These are phyloP conservation scores for Amylocystis lapponica DNA, from an alignment of 768 basidiomycete species.

Conservation along the genomic window DNA sequence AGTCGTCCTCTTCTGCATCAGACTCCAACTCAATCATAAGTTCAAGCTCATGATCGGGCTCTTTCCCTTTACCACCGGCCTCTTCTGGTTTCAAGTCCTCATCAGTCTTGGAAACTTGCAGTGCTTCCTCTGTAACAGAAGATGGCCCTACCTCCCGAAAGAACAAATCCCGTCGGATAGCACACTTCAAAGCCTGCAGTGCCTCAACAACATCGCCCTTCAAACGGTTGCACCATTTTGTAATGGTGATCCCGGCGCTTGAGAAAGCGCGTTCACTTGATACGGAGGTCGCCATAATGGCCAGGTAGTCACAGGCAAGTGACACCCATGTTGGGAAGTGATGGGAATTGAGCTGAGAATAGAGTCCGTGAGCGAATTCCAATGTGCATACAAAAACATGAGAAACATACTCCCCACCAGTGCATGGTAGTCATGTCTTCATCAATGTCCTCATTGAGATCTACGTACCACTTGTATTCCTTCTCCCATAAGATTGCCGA, in stretches of 20 bases:
- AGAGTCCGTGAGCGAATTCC: not conserved
- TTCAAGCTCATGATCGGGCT: too few species aligned
- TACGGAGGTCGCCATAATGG: constrained; percentile 24
- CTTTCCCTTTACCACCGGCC: too few species aligned
- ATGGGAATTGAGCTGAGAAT: constrained; percentile 11
- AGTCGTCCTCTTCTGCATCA: not conserved
- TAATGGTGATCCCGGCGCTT: constrained; percentile 16
- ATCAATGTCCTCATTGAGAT: constrained; percentile 1
- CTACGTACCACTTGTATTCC: constrained; percentile 2
- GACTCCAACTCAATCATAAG: too few species aligned
- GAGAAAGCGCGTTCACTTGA: constrained; percentile 21
- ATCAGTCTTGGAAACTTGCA: too few species aligned
- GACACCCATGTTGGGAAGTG: constrained; percentile 23
- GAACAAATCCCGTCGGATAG: too few species aligned
- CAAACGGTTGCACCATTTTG: constrained; percentile 17
- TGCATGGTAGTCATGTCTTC: constrained; percentile 6
- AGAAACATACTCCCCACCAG: constrained; percentile 22
- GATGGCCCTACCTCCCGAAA: too few species aligned
- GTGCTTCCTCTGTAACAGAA: too few species aligned
- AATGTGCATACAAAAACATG: constrained; percentile 9
- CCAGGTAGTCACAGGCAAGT: constrained; percentile 22
- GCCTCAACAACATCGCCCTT: constrained; percentile 24
- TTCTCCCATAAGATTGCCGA: not conserved
- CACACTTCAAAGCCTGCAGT: constrained; percentile 20
- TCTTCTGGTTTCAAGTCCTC: too few species aligned